Percentiles rank a stretch among this genome's conserved stretches.
Conservation (phyloP, 345 rosid species). For the Combretum micranthum region DNA sequence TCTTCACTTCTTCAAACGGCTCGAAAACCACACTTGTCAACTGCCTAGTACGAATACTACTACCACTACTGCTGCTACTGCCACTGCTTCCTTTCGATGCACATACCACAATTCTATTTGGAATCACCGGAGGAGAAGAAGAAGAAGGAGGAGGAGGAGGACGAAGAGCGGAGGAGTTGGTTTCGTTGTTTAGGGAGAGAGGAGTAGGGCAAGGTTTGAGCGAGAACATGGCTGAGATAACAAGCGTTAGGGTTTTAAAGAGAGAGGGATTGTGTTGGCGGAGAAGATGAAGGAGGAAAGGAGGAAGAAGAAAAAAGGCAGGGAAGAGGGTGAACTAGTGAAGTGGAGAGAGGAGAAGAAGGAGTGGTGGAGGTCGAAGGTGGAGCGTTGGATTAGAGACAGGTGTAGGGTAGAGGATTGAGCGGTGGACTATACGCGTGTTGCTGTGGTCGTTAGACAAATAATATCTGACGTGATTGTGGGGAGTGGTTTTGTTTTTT, state of each 20-base stretch:
- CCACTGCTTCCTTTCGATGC: slow-evolving; percentile 6
- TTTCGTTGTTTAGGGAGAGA: too few relatives aligned
- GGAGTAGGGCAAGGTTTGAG: background rate
- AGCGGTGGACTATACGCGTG: too few relatives aligned
- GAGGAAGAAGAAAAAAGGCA: background rate
- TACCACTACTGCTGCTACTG: too few relatives aligned
- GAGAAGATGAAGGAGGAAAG: background rate
- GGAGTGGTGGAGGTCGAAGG: background rate
- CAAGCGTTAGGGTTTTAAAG: slow-evolving; percentile 1
- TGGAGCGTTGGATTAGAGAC: too few relatives aligned
- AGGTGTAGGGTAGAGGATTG: too few relatives aligned
- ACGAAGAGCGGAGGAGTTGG: background rate
- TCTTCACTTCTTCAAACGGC: slow-evolving; percentile 79
- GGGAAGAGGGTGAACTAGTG: too few relatives aligned
- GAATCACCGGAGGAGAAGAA: slow-evolving; percentile 3
- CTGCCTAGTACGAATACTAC: background rate
- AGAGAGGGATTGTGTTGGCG: background rate
- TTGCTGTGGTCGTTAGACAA: too few relatives aligned
- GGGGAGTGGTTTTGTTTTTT: too few relatives aligned
- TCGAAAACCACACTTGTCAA: slow-evolving; percentile 35
- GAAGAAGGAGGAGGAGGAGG: background rate
- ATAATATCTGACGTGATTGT: too few relatives aligned
- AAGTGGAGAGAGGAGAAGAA: background rate
- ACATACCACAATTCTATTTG: background rate
- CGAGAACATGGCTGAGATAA: background rate